Conservation (phyloP, 2,329 filamentous ascomycete species). For the Gremmenia infestans region DNA sequence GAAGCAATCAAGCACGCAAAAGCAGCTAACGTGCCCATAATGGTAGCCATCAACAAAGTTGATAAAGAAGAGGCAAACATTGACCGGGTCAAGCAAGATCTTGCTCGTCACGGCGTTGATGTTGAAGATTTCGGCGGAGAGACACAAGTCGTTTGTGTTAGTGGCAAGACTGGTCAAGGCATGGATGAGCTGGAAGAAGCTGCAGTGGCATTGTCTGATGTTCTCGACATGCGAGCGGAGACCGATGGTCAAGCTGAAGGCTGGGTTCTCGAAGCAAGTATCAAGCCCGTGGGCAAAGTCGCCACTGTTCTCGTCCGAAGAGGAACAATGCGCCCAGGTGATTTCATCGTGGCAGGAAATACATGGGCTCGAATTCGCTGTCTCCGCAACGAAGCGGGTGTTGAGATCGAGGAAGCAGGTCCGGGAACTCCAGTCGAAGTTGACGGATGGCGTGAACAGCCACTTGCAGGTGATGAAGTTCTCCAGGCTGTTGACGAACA, state of each 20-base stretch:
- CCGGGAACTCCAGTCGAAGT: constrained; percentile 91
- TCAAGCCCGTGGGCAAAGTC: constrained; percentile 77
- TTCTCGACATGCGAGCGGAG: constrained; percentile 85
- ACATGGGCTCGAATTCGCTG: constrained; percentile 84
- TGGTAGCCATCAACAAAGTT: constrained; percentile 96
- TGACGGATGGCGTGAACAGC: constrained; percentile 88
- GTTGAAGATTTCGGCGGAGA: constrained; percentile 95
- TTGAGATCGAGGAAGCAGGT: constrained; percentile 64
- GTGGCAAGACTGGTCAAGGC: constrained; percentile 87
- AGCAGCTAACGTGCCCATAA: constrained; percentile 82
- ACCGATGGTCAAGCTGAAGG: constrained; percentile 74
- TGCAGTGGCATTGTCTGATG: constrained; percentile 77
- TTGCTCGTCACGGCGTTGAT: constrained; percentile 76
- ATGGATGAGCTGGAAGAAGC: constrained; percentile 92
- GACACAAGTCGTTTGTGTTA: constrained; percentile 85
- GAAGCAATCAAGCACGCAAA: constrained; percentile 94
- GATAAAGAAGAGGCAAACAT: constrained; percentile 81
- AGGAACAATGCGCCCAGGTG: constrained; percentile 76
- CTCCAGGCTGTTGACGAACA: constrained; percentile 77
- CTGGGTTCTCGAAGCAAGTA: constrained; percentile 87
- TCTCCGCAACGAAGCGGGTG: constrained; percentile 79
- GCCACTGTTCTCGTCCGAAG: constrained; percentile 86
- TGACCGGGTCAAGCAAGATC: constrained; percentile 82
- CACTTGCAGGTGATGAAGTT: constrained; percentile 79
- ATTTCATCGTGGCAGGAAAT: constrained; percentile 80